Evolutionary conservation across 2,329 filamentous ascomycete species (phyloP).

Genomic region (Fusarium xylarioides): DNA sequence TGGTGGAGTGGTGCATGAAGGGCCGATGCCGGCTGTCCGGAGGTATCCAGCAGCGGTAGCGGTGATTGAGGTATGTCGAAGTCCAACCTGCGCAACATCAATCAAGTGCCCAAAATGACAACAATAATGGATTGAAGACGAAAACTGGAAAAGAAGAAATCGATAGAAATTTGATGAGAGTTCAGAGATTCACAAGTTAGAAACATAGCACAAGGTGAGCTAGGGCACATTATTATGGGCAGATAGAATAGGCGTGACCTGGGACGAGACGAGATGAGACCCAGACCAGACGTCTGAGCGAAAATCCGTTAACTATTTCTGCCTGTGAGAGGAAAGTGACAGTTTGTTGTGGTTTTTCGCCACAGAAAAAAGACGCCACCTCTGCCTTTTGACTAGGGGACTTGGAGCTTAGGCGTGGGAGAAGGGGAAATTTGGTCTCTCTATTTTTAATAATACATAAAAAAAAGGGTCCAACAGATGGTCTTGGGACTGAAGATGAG

Average conservation of each 20-base stretch:
- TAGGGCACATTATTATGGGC: slow-evolving; percentile 30
- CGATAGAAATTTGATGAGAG: slow-evolving; percentile 10
- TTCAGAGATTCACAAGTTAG: slow-evolving; percentile 10
- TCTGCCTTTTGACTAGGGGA: not conserved
- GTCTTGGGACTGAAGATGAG: not conserved
- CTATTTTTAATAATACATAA: not conserved
- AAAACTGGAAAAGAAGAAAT: not conserved
- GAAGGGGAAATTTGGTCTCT: slow-evolving; percentile 6
- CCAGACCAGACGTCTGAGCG: not conserved
- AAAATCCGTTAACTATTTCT: slow-evolving; percentile 18
- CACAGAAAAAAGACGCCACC: slow-evolving; percentile 23
- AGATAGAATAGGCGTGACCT: slow-evolving; percentile 25
- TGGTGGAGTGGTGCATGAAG: slow-evolving; percentile 22
- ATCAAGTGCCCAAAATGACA: slow-evolving; percentile 19
- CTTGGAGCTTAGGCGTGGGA: not conserved
- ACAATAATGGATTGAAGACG: not conserved
- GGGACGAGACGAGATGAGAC: slow-evolving; percentile 6
- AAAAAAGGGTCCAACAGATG: not conserved
- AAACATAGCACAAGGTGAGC: slow-evolving; percentile 20
- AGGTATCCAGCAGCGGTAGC: not conserved
- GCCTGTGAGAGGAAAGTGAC: not conserved
- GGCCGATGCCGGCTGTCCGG: slow-evolving; percentile 14
- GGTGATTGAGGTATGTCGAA: not conserved
- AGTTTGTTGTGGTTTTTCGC: slow-evolving; percentile 14
- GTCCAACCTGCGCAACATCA: slow-evolving; percentile 12